Base-by-base conservation (phyloP, 2,329 filamentous ascomycete species). In the Phoma herbarum region DNA sequence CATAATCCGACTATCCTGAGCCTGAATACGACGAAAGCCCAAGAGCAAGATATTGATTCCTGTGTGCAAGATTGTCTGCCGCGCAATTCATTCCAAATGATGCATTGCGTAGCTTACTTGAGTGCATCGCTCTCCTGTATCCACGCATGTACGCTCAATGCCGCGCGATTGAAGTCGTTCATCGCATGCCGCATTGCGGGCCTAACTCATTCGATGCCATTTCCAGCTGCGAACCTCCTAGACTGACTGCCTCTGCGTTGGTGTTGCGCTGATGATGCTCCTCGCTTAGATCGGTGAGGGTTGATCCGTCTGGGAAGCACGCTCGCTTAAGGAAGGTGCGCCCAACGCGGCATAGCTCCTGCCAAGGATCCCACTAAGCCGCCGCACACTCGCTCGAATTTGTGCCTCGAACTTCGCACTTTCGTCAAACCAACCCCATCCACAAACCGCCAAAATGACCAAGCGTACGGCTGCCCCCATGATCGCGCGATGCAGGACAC, bases 391-490 rank as follows among this genome's bases (percentile, higher is more conserved):
- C 56, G 52, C 52, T 57, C 58, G 53, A 57, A 53, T 50, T 60
- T 53, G 37, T 47, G 29, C 37, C 23, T 23, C 43, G 41, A 51
- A 43, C 58, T 51, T 64, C 59, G 63, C 69, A 59, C 56, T 58
- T 60, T 58, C 55, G 56, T 59, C 56, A 54, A 59, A 47, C 63
- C 55, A 47, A 46, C 22, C 57, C 57, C 63, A 64, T 49, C 59
- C 49, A 57, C 64, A 57, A 66, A 70, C 63, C 66, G 67, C 67
- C 87, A 91, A 90, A 85, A 93, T 75, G 73, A 75, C 73, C 64
- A 75, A 75, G 68, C 73, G 73, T 72, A 72, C 69, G 64, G 64
- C 68, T 67, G n/a, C 51, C 48, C 39, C 26, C 31, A 18, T 49
- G 47, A 43, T 44, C 45, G 51, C 51, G 42, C 23, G 31, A 43